Base-by-base conservation (phyloP, 2,329 filamentous ascomycete genomes). In the Dothidotthia symphoricarpi region DNA sequence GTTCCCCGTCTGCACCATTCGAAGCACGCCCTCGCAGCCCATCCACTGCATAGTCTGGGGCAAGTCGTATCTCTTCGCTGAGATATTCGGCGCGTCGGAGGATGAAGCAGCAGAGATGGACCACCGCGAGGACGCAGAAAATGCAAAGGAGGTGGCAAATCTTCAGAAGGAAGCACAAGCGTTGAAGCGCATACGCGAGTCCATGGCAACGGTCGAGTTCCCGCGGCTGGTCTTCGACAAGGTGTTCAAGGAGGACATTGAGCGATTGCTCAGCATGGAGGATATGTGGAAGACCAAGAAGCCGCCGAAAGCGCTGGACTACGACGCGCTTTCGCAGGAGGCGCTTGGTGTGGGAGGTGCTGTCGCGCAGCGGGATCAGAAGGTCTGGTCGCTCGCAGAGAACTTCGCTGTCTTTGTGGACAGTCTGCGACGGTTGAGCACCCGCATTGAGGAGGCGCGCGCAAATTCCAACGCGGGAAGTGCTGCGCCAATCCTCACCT, bases 41-140 rank as follows among this genome's bases (percentile, higher is more conserved):
- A 97, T 98, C 28, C 93, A 98, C 69, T 97, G 93, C 71, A 98
- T 98, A 45, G 91, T 98, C 2, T 98, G 93, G 93, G 91, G 81
- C 14, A 98, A 97, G 71, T 95, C 89, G 64, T 98, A 97, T 65
- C 76, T 98, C 7, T 79, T 98, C 44, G 93, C 88, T 51, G 93
- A 98, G 66, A 82, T 98, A 6, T 98, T 96, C 55, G 93, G 93
- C 13, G 81, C 82, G 3, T 94, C 88, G 54, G 91, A 97, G 66
- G 88, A 96, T 44, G 85, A 91, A 47, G 78, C 85, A 1, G 77
- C 82, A 1, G 80, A 84, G 26, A 79, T 97, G 45, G 90, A 96
- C 59, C 80, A 86, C 51, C 84, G 86, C 1, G 80, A 85, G 51
- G 85, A 94, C 61, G 76, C 80, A 6, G 88, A 95, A 33, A 95